Evolutionary conservation across 441 rosid species (phyloP).

Genomic region (Populus tomentosa): DNA sequence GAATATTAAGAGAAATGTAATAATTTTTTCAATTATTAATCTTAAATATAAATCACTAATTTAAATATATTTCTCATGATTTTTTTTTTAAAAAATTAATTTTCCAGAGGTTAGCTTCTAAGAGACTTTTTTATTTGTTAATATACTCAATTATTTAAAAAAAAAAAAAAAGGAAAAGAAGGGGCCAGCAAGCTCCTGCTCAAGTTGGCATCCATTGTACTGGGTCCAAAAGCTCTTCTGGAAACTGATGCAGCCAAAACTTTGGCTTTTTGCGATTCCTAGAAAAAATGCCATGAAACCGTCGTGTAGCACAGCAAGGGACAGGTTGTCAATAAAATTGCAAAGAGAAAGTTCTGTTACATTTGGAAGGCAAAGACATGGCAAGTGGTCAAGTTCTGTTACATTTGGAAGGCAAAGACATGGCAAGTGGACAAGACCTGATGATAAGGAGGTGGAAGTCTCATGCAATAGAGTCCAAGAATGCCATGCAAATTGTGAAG

Average conservation of each 20-base stretch:
- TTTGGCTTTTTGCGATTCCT: background rate
- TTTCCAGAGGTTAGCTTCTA: too few species aligned
- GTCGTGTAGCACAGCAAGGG: background rate
- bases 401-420: background rate
- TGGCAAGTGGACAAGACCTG: background rate
- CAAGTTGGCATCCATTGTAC: background rate
- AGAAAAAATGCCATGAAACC: background rate
- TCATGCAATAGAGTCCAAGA: constrained; percentile 22
- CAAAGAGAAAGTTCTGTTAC: background rate
- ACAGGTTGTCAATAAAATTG: background rate
- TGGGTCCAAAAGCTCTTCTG: background rate
- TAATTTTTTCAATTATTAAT: too few species aligned
- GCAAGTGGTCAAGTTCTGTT: constrained; percentile 1
- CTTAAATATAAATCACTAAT: too few species aligned
- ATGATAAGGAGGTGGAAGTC: background rate
- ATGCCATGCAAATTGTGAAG: constrained; percentile 16
- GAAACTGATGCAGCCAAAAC: background rate
- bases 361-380: background rate
- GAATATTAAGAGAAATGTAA: too few species aligned
- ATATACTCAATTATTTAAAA: too few species aligned
- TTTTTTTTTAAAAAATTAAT: too few species aligned
- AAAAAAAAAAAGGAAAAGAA: too few species aligned
- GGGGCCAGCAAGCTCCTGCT: background rate
- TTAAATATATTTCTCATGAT: too few species aligned
- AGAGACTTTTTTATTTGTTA: too few species aligned